Evolutionary conservation across 331 rosid genomes (phyloP), one percentile per base, ranked within the genome.

Genomic region (Quercus tomentella): DNA sequence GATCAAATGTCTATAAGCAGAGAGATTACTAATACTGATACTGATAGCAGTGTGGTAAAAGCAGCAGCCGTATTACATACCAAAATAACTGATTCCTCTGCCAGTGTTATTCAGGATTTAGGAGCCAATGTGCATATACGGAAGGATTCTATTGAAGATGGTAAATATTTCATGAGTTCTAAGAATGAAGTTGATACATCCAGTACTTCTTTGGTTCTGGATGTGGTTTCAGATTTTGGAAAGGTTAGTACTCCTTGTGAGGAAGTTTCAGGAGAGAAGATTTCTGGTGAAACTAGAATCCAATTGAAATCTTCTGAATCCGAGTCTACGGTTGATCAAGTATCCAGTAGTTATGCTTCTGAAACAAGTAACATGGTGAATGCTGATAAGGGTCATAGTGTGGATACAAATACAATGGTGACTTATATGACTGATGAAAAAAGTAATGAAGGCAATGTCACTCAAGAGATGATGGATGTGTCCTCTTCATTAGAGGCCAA

Each of bases 311-410:
- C 76, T 81, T 79, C 79, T 76, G 62, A 73, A 73, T 56, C 75
- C 76, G 63, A 65, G 62, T 30, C 65, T 28, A 61, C 56, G 41
- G 7, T 81, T 86, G 82, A 86, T 41, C 45, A 41, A 80, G 85
- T 83, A 75, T 83, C 80, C 72, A 78, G 78, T 45, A 31, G 72
- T 71, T 56, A 79, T 82, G 75, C 78, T 74, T 76, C 76, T 84
- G 68, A 70, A 20, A 51, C 15, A 22, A 80, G 78, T 88, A 78
- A 76, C 86, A 82, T 84, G 86, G 81, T 85, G 81, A 83, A 80
- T 82, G 87, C 86, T 83, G 84, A 75, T 61, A 69, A 57, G 72
- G 51, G 21, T 56, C 49, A 55, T 18, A 31, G 58, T 52, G 76
- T 63, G 43, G 86, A 81, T 75, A 69, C 60, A 82, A 63, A 81